Conservation (phyloP, 371 early-diverging fungal genomes). For the Funneliformis caledonium region DNA sequence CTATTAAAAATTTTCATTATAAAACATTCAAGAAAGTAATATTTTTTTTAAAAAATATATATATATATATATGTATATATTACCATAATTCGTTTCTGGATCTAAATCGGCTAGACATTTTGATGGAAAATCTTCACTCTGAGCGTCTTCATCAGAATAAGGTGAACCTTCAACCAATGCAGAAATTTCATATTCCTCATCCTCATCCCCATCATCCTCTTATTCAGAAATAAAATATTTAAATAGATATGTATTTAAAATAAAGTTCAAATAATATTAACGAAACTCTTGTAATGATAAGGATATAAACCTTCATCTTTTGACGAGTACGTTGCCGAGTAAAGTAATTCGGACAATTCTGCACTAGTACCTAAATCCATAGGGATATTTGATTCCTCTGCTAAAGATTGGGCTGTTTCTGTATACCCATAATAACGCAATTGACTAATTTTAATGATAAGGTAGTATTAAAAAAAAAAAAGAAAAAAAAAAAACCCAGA, state of each 20-base stretch:
- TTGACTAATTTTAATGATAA: constrained; percentile 51
- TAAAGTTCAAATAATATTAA: not conserved
- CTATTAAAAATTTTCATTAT: not conserved
- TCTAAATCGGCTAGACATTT: constrained; percentile 44
- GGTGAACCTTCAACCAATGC: constrained; percentile 39
- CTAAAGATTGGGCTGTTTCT: constrained; percentile 63
- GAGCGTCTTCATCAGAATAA: constrained; percentile 26
- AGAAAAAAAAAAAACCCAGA: not conserved
- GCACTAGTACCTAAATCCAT: constrained; percentile 58
- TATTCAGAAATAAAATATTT: not conserved
- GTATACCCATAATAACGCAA: constrained; percentile 68
- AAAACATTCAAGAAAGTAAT: not conserved
- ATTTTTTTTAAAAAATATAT: not conserved
- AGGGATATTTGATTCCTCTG: constrained; percentile 61
- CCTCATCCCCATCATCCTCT: constrained; percentile 42
- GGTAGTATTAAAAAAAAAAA: not conserved
- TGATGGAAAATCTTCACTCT: constrained; percentile 34
- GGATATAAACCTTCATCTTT: constrained; percentile 39
- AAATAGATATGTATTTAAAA: not conserved
- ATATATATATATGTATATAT: not conserved
- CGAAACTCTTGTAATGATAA: not conserved
- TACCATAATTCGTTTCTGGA: constrained; percentile 40
- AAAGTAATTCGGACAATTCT: constrained; percentile 58
- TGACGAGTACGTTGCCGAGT: constrained; percentile 56
- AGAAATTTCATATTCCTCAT: constrained; percentile 43